Evolutionary conservation across 1,139 yeast genomes (phyloP), one percentile per base, ranked within the genome.

Genomic region (Nakaseomyces delphensis): DNA sequence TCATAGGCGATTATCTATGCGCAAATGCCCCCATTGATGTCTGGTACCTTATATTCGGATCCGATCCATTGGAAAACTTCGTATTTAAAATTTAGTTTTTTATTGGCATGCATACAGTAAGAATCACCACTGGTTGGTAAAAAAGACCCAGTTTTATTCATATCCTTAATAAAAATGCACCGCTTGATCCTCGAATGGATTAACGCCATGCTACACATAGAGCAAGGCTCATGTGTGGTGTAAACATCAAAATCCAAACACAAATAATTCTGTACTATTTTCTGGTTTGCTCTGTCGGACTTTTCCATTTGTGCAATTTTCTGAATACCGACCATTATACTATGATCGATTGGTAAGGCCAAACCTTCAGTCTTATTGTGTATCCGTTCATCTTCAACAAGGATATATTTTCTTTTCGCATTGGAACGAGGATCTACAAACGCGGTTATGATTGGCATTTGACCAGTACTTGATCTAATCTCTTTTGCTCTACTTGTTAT

Each of bases 121-220:
- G 80, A 74, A 30, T 78, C 73, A 13, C 83, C 87, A 45, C 87
- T 71, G 1, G 70, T 70, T 1, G 72, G 70, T 29, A 69, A 71
- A 29, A 80, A 66, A 0, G 74, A 76, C 2, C 87, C 87, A 0
- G 83, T 75, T 13, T 47, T 44, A 0, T 58, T 51, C 48, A 71
- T 69, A 6, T 70, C 62, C 38, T 69, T 64, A 19, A 84, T 51
- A 59, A 80, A 91, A 1, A 84, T 68, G 31, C 91, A 65, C 44
- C 87, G 68, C 11, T 77, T 72, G 1, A 93, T 73, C 39, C 99
- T 70, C 1, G 97, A 89, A 60, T 93, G 98, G 9, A 89, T 81
- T 29, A 93, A 68, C 0, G 97, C 98, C 99, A 93, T 93, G 7
- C 84, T 67, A 57, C 99, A 93, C 97, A 91, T 93, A 0, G 85